These are phyloP conservation scores for Apiospora arundinis DNA, from an alignment of 2,329 filamentous ascomycete genomes.

Conservation along the genomic window DNA sequence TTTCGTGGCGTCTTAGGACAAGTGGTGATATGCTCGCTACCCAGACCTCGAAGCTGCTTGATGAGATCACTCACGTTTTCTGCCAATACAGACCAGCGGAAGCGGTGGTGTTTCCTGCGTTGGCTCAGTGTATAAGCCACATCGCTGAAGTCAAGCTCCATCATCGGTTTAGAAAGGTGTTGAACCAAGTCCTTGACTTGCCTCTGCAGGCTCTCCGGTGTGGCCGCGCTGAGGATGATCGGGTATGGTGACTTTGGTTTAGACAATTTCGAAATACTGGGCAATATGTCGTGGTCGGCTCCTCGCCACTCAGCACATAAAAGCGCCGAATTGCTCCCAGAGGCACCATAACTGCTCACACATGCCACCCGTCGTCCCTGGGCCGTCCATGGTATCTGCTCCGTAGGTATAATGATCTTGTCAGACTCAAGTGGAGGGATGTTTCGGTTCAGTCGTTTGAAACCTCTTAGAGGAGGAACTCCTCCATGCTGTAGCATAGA, in stretches of 20 bases:
- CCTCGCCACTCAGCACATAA: slow-evolving; percentile 22
- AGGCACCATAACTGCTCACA: slow-evolving; percentile 46
- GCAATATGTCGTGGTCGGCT: too few species aligned
- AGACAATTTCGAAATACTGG: background rate
- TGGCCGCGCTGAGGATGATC: slow-evolving; percentile 6
- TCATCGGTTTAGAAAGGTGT: background rate
- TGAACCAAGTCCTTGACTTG: background rate
- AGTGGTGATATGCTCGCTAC: background rate
- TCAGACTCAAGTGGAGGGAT: background rate
- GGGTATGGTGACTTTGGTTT: background rate
- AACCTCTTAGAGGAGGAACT: slow-evolving; percentile 34
- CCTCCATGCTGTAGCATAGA: slow-evolving; percentile 33
- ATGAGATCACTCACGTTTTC: background rate
- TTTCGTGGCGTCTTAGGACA: background rate
- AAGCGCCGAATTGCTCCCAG: slow-evolving; percentile 43
- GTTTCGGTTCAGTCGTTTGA: slow-evolving; percentile 37
- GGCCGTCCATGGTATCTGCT: background rate
- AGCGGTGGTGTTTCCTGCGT: slow-evolving; percentile 11
- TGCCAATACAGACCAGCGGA: background rate
- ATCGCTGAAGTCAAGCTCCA: background rate
- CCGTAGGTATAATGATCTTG: background rate
- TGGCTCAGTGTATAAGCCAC: slow-evolving; percentile 18
- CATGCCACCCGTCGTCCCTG: background rate
- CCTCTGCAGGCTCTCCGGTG: background rate
- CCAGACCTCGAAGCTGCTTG: background rate